Evolutionary conservation across 2,329 filamentous ascomycete species (phyloP), one percentile per base, ranked within the genome.

Genomic region (Curvularia sp.): DNA sequence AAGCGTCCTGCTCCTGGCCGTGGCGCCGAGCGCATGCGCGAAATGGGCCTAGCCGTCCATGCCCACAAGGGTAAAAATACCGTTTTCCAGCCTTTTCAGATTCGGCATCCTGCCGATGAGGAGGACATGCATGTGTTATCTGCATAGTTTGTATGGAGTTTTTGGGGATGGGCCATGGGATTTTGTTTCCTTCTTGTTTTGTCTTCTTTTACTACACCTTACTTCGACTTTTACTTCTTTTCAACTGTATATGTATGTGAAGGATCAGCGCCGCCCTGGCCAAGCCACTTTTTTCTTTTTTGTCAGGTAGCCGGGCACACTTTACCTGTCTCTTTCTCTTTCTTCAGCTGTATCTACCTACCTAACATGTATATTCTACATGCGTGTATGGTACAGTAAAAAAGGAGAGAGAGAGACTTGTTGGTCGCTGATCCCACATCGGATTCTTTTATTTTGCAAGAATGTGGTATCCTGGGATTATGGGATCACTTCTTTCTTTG

Each of bases 1-100:
- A 85, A 86, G 62, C 88, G 87, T 68, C 87, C 91, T 53, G 65
- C 67, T 22, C 85, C 91, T 39, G 95, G 95, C 55, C 90, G 92
- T 75, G 95, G 95, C 55, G 92, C 92, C 35, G 91, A 97, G 81
- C 88, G 93, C 65, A 99, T 99, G 95, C 86, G 89, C 70, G 91
- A 96, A 78, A 85, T 99, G 58, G 95, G 94, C 53, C 84, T 98
- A 55, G 74, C 91, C 95, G 84, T 92, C 92, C 58, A 92, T 92
- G 73, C 93, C 91, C 79, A 70, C 60, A 90, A 88, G 57, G 74
- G 75, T 58, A 75, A 74, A 55, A 65, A 62, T 6, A 63, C 59
- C 2, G 64, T 65, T 49, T 69, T 73, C 28, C 70, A 65, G 15
- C 65, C 66, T 13, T 70, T 73, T 57, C 63, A 68, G 33, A 65